Conservation (phyloP, 2,329 filamentous ascomycete genomes). For the Arachnomyces sp. region DNA sequence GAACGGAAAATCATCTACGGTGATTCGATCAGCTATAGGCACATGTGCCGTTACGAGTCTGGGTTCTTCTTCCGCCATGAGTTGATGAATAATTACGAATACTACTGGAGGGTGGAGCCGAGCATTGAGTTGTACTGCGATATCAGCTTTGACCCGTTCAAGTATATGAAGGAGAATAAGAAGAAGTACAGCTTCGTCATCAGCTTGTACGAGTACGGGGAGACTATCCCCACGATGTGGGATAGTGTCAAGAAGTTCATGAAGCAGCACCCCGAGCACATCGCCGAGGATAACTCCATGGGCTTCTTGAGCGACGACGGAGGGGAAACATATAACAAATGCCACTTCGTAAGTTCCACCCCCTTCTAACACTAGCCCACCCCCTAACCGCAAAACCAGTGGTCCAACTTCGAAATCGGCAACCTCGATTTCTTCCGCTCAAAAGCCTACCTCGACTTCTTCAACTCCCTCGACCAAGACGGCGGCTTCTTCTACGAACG, state of each 20-base stretch:
- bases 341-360: conserved; percentile 73
- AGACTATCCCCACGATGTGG: conserved; percentile 95
- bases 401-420: conserved; percentile 98
- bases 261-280: conserved; percentile 77
- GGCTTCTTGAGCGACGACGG: conserved; percentile 83
- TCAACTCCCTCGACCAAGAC: conserved; percentile 75
- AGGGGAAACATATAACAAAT: conserved; percentile 90
- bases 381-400: conserved; percentile 44
- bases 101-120: conserved; percentile 99
- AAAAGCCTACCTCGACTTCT: conserved; percentile 81
- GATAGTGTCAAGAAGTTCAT: conserved; percentile 93
- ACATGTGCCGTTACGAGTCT: conserved; percentile 99
- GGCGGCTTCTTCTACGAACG: conserved; percentile 99
- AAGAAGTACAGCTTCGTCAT: conserved; percentile 99
- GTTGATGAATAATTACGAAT: conserved; percentile 92
- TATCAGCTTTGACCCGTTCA: conserved; percentile 91
- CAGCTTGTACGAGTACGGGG: conserved; percentile 90
- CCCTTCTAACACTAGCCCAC: conserved; percentile 19
- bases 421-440: conserved; percentile 90
- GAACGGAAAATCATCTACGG: conserved; percentile 96
- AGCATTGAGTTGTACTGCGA: conserved; percentile 96
- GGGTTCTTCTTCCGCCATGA: conserved; percentile 98
- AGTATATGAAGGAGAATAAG: conserved; percentile 86
- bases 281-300: conserved; percentile 77
- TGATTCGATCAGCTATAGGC: conserved; percentile 90